Evolutionary conservation across 2,329 filamentous ascomycete genomes (phyloP).

Genomic region (Aureobasidium zeae): DNA sequence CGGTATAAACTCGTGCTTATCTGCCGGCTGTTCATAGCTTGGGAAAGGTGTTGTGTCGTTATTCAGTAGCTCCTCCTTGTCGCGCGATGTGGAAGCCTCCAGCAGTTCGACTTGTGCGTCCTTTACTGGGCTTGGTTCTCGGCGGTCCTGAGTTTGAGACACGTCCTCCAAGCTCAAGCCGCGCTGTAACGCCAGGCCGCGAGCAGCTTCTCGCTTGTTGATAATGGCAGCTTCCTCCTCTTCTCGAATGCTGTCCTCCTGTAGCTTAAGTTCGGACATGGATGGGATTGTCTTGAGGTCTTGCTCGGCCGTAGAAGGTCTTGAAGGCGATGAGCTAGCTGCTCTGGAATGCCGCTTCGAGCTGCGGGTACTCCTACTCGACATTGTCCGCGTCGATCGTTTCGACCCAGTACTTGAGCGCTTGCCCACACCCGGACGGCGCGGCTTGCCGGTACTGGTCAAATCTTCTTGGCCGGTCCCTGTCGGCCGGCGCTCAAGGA

Average conservation of each 20-base stretch:
- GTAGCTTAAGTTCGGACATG: constrained; percentile 46
- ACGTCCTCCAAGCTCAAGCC: constrained; percentile 35
- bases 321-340: constrained; percentile 9
- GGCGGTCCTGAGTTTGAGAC: neutral
- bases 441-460: constrained; percentile 55
- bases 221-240: constrained; percentile 50
- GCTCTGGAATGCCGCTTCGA: constrained; percentile 16
- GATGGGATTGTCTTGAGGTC: constrained; percentile 32
- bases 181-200: constrained; percentile 44
- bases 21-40: constrained; percentile 2
- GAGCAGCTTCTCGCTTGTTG: constrained; percentile 46
- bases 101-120: neutral
- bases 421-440: constrained; percentile 30
- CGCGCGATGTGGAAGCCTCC: neutral
- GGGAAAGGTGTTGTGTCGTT: constrained; percentile 13
- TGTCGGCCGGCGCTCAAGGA: constrained; percentile 58
- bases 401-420: constrained; percentile 40
- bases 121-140: neutral
- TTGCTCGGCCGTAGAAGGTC: constrained; percentile 12
- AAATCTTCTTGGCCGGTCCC: constrained; percentile 53
- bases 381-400: constrained; percentile 36
- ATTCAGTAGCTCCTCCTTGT: neutral
- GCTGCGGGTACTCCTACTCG: constrained; percentile 36
- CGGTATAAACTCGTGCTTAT: constrained; percentile 7
- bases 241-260: constrained; percentile 45